phyloP scores from a whole-genome alignment of 1,284 basidiomycete genomes.

The Austroboletus novae-zelandiae region DNA sequence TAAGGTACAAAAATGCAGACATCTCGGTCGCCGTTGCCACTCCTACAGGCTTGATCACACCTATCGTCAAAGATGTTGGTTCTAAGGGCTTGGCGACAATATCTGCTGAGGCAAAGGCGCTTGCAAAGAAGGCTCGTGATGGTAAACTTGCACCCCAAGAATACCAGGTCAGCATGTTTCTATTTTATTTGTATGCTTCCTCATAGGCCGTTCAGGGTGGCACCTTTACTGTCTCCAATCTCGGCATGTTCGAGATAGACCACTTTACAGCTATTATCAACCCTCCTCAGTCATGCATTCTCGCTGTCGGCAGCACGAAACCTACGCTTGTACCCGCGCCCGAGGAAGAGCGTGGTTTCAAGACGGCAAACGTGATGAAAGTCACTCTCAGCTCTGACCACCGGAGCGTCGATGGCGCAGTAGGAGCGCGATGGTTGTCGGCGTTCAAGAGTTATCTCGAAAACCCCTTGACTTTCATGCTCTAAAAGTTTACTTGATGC shows the following conservation, averaged over 20 bases:
- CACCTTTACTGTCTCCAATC: constrained; percentile 98
- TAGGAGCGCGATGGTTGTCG: constrained; percentile 86
- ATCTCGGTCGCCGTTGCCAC: constrained; percentile 98
- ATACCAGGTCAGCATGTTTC: constrained; percentile 69
- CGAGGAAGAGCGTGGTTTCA: constrained; percentile 91
- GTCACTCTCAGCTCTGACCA: constrained; percentile 96
- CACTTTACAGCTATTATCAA: constrained; percentile 99
- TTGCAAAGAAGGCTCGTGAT: constrained; percentile 94
- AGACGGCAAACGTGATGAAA: constrained; percentile 91
- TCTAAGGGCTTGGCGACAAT: constrained; percentile 91
- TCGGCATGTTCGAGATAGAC: constrained; percentile 96
- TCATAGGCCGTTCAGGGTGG: constrained; percentile 64
- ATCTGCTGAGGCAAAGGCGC: constrained; percentile 87
- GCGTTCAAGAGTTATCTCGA: constrained; percentile 98
- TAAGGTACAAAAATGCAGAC: constrained; percentile 93
- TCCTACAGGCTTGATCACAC: constrained; percentile 94
- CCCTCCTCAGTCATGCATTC: constrained; percentile 96
- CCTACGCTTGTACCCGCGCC: constrained; percentile 86
- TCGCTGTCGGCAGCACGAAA: constrained; percentile 91
- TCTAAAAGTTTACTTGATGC: constrained; percentile 45
- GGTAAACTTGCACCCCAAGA: constrained; percentile 95
- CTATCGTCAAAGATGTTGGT: constrained; percentile 93
- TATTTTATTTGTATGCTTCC: constrained; percentile 1
- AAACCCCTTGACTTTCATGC: constrained; percentile 93
- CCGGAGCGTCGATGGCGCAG: constrained; percentile 91